phyloP scores from a whole-genome alignment of 2,329 filamentous ascomycete species.

The Fusarium temperatum region DNA sequence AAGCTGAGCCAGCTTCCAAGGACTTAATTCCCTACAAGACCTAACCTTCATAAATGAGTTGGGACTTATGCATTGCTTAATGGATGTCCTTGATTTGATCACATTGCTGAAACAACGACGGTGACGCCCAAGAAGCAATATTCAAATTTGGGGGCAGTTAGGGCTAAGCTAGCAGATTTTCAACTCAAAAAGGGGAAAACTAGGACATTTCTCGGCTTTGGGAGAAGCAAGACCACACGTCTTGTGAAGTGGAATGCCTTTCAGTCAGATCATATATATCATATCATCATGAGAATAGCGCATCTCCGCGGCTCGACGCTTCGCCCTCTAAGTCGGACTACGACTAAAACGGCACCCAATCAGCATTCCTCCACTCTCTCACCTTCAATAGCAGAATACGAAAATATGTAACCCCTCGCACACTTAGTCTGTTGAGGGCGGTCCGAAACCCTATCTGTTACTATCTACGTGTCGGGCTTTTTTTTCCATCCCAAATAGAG shows the following conservation, averaged over 20 bases:
- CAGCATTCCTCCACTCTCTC: neutral
- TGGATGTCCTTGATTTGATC: no score
- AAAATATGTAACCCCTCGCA: neutral
- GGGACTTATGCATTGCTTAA: neutral
- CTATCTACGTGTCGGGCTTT: neutral
- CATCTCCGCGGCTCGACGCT: neutral
- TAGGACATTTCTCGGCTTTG: neutral
- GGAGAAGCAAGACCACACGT: neutral
- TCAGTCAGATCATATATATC: neutral
- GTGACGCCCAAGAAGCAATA: neutral
- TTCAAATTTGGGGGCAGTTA: neutral
- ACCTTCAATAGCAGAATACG: neutral
- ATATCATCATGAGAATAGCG: neutral
- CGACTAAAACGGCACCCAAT: neutral
- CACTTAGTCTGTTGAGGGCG: no score
- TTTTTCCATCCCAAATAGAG: no score
- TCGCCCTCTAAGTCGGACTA: neutral
- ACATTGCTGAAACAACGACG: no score
- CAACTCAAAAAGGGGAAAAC: no score
- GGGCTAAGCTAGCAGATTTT: no score
- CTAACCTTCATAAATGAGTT: rapidly evolving
- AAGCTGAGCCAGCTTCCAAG: no score
- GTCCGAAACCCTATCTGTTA: neutral
- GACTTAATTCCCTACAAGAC: neutral
- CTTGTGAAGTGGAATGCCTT: neutral